These are phyloP conservation scores for Arachis stenosperma DNA, from an alignment of 306 rosid genomes.

Conservation along the genomic window DNA sequence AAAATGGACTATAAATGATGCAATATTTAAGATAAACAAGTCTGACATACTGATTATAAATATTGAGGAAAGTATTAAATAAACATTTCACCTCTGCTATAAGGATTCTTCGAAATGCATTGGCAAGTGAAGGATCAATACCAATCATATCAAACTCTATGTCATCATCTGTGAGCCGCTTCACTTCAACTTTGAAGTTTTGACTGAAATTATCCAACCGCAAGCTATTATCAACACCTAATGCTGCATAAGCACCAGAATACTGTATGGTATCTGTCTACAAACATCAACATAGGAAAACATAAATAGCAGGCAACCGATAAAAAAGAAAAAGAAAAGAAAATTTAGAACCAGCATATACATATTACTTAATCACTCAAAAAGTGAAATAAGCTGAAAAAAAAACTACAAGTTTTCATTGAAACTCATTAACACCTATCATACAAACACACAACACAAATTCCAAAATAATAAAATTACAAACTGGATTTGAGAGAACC, in stretches of 20 bases:
- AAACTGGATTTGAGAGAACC: too few relatives aligned
- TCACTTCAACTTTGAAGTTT: conserved; percentile 83
- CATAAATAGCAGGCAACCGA: conserved; percentile 8
- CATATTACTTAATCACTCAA: neutral
- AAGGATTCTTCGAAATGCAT: conserved; percentile 92
- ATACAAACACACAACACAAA: neutral
- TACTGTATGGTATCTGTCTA: conserved; percentile 88
- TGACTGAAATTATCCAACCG: conserved; percentile 66
- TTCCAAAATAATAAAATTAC: neutral
- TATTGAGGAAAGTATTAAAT: neutral
- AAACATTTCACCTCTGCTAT: conserved; percentile 76
- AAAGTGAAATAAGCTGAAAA: neutral
- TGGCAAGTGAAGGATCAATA: conserved; percentile 89
- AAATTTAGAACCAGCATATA: neutral
- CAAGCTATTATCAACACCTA: conserved; percentile 73
- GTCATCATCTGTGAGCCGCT: conserved; percentile 52
- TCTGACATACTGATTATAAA: neutral
- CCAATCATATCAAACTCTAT: conserved; percentile 97
- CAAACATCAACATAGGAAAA: conserved; percentile 43
- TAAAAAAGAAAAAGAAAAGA: neutral
- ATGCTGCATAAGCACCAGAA: conserved; percentile 75
- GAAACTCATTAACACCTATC: neutral
- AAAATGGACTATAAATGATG: conserved; percentile 5
- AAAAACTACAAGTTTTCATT: neutral
- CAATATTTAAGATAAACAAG: conserved; percentile 8